Conservation (phyloP, 257 asterid genomes). For the Fraxinus excelsior region DNA sequence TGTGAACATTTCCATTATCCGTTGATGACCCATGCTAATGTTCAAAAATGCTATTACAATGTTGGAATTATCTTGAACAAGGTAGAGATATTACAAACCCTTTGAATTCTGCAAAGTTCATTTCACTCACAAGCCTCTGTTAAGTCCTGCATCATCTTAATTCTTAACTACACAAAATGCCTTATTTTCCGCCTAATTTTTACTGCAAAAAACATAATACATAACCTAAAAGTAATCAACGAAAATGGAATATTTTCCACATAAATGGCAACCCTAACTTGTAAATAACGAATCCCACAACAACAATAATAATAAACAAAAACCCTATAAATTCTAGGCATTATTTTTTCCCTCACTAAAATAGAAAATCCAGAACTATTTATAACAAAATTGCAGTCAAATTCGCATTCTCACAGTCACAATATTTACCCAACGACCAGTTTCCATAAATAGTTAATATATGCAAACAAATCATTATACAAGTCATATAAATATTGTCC, state of each 20-base stretch:
- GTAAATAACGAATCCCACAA: slow-evolving; percentile 17
- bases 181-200: neutral
- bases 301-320: neutral
- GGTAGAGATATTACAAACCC: slow-evolving; percentile 7
- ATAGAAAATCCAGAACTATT: neutral
- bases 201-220: neutral
- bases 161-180: slow-evolving; percentile 4
- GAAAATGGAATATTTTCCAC: neutral
- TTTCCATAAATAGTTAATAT: slow-evolving; percentile 29
- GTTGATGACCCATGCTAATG: neutral
- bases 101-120: slow-evolving; percentile 5
- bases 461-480: slow-evolving; percentile 20
- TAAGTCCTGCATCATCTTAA: slow-evolving; percentile 6
- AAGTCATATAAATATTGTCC: slow-evolving; percentile 1
- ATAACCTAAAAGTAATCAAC: too few relatives aligned
- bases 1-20: slow-evolving; percentile 5
- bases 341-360: slow-evolving; percentile 10
- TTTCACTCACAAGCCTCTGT: slow-evolving; percentile 4
- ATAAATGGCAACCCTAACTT: slow-evolving; percentile 6
- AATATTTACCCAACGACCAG: slow-evolving; percentile 31
- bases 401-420: slow-evolving; percentile 30
- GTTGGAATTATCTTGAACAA: slow-evolving; percentile 8
- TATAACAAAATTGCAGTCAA: slow-evolving; percentile 19
- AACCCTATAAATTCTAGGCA: slow-evolving; percentile 10
- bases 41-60: neutral